Conservation (phyloP, 352 stramenopile genomes). For the Elongisporangium prolatum region DNA sequence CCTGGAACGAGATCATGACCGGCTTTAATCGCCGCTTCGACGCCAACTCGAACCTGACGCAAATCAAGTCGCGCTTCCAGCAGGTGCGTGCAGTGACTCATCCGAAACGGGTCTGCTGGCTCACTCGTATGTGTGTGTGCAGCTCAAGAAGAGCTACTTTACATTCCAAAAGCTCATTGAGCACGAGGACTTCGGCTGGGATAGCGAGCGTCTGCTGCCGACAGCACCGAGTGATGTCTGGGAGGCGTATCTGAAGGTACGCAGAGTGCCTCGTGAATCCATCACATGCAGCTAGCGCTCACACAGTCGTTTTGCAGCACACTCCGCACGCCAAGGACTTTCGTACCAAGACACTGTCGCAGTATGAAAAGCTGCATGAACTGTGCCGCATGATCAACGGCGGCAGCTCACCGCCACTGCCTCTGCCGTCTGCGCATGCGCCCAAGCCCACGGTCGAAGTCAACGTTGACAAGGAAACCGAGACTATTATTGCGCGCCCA, state of each 20-base stretch:
- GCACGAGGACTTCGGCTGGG: not conserved
- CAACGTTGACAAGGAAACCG: not conserved
- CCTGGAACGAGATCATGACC: not conserved
- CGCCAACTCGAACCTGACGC: not conserved
- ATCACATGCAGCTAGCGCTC: not conserved
- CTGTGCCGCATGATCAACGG: not conserved
- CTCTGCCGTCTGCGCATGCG: not conserved
- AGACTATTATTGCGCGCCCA: not conserved
- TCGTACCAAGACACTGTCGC: not conserved
- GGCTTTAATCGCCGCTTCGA: not conserved
- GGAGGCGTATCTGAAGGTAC: not conserved
- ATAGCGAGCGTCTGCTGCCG: not conserved
- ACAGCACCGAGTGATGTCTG: not conserved
- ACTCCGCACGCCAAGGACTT: not conserved
- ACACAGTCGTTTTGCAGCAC: not conserved
- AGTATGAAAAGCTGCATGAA: not conserved
- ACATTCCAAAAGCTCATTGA: not conserved
- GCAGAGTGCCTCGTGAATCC: not conserved
- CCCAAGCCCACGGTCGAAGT: not conserved
- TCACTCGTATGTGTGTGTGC: not conserved
- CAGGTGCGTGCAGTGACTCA: not conserved
- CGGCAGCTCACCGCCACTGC: not conserved
- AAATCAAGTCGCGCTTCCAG: not conserved
- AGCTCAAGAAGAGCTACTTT: not conserved
- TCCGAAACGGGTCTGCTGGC: not conserved